These are phyloP conservation scores for Penicillium olsonii DNA, from an alignment of 2,329 filamentous ascomycete genomes.

Conservation along the genomic window DNA sequence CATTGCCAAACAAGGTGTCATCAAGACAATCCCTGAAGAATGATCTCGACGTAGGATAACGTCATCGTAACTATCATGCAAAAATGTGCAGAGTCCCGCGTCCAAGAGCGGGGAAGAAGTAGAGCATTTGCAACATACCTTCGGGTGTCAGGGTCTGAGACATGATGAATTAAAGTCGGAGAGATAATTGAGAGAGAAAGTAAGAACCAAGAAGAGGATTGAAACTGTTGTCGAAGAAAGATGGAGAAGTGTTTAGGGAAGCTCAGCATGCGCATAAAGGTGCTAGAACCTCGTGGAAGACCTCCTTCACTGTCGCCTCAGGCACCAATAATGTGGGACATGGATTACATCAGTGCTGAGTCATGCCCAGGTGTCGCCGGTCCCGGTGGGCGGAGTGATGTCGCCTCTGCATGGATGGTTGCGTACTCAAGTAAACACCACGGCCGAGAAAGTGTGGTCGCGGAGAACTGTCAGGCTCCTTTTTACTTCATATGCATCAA, in stretches of 20 bases:
- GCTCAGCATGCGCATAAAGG: constrained; percentile 25
- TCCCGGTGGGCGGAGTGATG: neutral
- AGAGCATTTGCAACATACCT: constrained; percentile 42
- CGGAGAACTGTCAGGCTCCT: neutral
- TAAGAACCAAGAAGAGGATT: constrained; percentile 3
- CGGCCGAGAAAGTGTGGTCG: neutral
- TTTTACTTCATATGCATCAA: neutral
- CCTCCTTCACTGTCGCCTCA: constrained; percentile 27
- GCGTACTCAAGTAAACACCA: neutral
- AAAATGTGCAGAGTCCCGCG: constrained; percentile 24
- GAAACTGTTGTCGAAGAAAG: constrained; percentile 15
- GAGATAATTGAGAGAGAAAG: constrained; percentile 7
- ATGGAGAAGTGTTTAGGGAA: constrained; percentile 21
- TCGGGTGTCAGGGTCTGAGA: constrained; percentile 44
- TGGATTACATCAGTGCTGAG: constrained; percentile 9
- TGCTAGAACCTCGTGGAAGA: constrained; percentile 47
- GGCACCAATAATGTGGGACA: constrained; percentile 12
- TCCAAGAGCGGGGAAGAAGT: constrained; percentile 32
- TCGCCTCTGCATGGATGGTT: neutral
- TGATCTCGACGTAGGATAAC: constrained; percentile 11
- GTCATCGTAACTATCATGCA: constrained; percentile 19
- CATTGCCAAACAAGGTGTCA: neutral
- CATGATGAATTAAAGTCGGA: constrained; percentile 20
- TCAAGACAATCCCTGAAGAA: neutral
- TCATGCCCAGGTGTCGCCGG: constrained; percentile 2